Evolutionary conservation across 192 early-diverging fungal genomes (phyloP), one percentile per base, ranked within the genome.

Genomic region (Mortierella hygrophila): DNA sequence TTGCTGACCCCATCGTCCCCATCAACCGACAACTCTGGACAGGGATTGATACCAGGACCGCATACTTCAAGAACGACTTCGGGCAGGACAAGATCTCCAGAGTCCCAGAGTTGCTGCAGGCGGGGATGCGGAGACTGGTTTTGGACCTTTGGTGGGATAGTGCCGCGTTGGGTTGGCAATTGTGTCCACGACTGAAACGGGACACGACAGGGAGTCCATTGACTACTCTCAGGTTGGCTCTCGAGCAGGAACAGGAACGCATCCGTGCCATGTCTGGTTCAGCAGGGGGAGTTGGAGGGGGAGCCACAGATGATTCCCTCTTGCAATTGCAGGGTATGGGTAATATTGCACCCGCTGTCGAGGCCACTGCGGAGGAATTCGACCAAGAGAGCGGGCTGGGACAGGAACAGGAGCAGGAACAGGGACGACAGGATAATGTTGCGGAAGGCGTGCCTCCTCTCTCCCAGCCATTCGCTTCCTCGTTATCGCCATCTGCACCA

Each of bases 121-220:
- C 84, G 29, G 84, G 84, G 23, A 81, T 86, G 79, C 10, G 84
- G 20, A 47, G 79, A 44, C 65, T 85, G 55, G 78, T 85, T 4
- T 29, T 85, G n/a, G 83, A 85, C 69, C 60, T 85, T 8, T 85
- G 83, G 83, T 85, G 83, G 83, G 83, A 85, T 68, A 46, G 49
- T 18, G 72, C 72, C 10, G 78, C 18, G 32, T 46, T 77, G 37
- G 83, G 83, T 1, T 85, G 83, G 83, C 83, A 85, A 46, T 60
- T 85, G 18, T 85, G 83, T 46, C 83, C 83, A 1, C 42, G 83
- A 16, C 21, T 85, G 70, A 85, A 77, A 23, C 52, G 78, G 57
- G 65, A 73, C 41, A 68, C 32, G 2, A 41, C 38, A 0, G 78
- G 18, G 20, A 21, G 16, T 21, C 49, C 75, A 13, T 15, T 76